A percentile compares a stretch with the other conserved stretches of the same genome.
Conservation (phyloP, 176 grass and related monocot species). For the Oryza punctata region DNA sequence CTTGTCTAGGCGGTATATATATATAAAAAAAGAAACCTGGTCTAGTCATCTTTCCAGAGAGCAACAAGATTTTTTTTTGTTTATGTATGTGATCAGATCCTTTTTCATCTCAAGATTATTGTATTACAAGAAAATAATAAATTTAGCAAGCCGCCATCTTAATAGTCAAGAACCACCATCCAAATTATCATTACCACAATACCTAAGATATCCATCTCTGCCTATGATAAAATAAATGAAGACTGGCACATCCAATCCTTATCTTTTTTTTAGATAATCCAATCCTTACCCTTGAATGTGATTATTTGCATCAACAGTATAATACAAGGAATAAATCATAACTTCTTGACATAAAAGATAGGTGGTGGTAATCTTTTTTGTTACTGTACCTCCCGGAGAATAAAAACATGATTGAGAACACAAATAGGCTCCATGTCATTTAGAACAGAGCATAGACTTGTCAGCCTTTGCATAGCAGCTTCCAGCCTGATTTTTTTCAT, state of each 20-base stretch:
- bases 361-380: background rate
- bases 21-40: too few species aligned
- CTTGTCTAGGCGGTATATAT: background rate
- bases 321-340: slow-evolving; percentile 15
- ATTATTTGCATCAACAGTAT: slow-evolving; percentile 4
- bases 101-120: slow-evolving; percentile 12
- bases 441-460: slow-evolving; percentile 96
- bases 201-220: slow-evolving; percentile 25
- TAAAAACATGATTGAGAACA: slow-evolving; percentile 99
- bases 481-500: slow-evolving; percentile 91
- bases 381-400: slow-evolving; percentile 81
- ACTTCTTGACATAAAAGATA: background rate
- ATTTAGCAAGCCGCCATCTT: slow-evolving; percentile 22
- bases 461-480: slow-evolving; percentile 96
- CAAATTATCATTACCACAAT: slow-evolving; percentile 9
- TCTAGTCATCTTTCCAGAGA: background rate
- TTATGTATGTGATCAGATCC: background rate
- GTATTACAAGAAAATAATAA: slow-evolving; percentile 22
- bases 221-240: slow-evolving; percentile 1
- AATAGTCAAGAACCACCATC: slow-evolving; percentile 10
- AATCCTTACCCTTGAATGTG: background rate
- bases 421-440: slow-evolving; percentile 99
- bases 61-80: background rate
- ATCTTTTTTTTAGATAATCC: too few species aligned
- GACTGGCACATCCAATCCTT: background rate